phyloP scores from a whole-genome alignment of 164 flowering plant genomes.

The Aristolochia contorta region DNA sequence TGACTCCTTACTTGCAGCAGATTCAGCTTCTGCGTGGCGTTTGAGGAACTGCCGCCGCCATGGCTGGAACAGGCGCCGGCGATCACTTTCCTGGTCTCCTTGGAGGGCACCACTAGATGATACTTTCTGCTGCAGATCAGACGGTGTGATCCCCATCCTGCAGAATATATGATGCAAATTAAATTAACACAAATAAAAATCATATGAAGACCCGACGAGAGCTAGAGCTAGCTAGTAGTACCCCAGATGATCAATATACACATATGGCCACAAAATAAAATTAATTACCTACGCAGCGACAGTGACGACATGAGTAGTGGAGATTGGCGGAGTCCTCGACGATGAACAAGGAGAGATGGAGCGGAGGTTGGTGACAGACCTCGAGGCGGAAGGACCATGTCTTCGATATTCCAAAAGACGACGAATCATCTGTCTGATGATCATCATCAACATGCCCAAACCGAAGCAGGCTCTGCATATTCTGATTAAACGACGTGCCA shows the following conservation, averaged over 20 bases:
- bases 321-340: constrained; percentile 50
- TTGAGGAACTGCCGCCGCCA: constrained; percentile 12
- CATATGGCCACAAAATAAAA: no score
- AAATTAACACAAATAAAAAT: no score
- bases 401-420: no score
- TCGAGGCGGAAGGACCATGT: constrained; percentile 88
- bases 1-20: constrained; percentile 47
- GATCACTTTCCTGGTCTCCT: constrained; percentile 20
- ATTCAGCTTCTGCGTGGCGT: constrained; percentile 18
- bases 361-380: constrained; percentile 50
- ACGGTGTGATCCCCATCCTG: constrained; percentile 96
- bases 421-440: no score
- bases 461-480: constrained; percentile 53
- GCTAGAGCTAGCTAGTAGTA: no score
- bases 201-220: no score
- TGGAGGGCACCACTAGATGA: constrained; percentile 78
- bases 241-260: no score
- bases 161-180: constrained; percentile 1
- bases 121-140: constrained; percentile 80
- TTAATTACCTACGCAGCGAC: constrained; percentile 63
- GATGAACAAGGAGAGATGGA: constrained; percentile 46
- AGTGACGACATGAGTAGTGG: constrained; percentile 75
- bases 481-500: constrained; percentile 48
- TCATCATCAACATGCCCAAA: constrained; percentile 44
- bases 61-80: constrained; percentile 12